Conservation (phyloP, 2,329 filamentous ascomycete genomes). For the Tympanopsis confertula region DNA sequence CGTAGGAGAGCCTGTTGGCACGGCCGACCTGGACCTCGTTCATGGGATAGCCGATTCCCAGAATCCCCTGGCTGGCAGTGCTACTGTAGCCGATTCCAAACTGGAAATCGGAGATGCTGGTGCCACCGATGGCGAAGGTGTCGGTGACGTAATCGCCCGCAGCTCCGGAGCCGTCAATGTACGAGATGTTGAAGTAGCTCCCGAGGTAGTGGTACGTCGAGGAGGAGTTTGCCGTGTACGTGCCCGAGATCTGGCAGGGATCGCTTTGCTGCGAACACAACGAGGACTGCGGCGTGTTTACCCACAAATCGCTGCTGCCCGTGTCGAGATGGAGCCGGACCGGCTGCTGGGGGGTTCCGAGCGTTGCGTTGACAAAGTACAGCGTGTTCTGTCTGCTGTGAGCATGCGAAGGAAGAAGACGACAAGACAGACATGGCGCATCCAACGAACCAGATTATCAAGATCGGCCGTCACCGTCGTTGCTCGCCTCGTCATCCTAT, state of each 20-base stretch:
- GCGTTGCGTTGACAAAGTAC: constrained; percentile 50
- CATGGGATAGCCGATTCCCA: constrained; percentile 71
- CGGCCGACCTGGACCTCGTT: constrained; percentile 67
- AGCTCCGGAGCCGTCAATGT: constrained; percentile 71
- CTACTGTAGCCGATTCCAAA: constrained; percentile 63
- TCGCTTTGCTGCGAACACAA: constrained; percentile 38
- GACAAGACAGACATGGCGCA: not conserved
- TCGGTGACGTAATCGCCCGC: constrained; percentile 73
- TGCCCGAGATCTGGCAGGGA: constrained; percentile 50
- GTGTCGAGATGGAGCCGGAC: constrained; percentile 54
- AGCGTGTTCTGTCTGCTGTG: constrained; percentile 35
- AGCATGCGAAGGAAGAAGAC: constrained; percentile 11
- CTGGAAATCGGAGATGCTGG: constrained; percentile 44
- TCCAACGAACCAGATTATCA: constrained; percentile 40
- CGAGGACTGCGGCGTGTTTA: constrained; percentile 51
- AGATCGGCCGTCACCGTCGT: constrained; percentile 30
- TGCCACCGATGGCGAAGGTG: constrained; percentile 46
- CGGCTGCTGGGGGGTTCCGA: constrained; percentile 49
- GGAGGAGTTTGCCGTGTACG: constrained; percentile 59
- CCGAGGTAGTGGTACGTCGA: constrained; percentile 67
- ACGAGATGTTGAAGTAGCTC: constrained; percentile 75
- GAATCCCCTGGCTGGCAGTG: constrained; percentile 51
- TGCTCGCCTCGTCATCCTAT: constrained; percentile 31
- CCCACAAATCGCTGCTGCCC: constrained; percentile 59
- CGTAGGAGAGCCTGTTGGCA: constrained; percentile 40